Percentiles rank a stretch among this genome's conserved stretches.
Evolutionary conservation across 306 rosid species (phyloP).

Genomic region (Trifolium dubium): DNA sequence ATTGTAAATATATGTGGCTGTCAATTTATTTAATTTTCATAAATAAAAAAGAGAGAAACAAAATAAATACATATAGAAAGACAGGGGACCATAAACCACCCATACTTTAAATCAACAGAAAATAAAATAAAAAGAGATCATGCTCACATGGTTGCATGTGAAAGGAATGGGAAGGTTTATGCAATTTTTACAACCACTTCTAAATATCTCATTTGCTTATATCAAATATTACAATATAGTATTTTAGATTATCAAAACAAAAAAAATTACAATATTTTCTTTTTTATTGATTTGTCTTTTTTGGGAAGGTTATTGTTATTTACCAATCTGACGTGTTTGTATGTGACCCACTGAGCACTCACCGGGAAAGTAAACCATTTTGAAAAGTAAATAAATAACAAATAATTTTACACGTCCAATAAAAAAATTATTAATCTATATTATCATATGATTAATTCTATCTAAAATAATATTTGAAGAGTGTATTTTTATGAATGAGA

Average conservation of each 20-base stretch:
- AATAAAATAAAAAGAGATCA: constrained; percentile 59
- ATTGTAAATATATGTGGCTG: constrained; percentile 31
- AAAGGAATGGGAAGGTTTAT: constrained; percentile 56
- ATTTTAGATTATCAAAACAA: no score
- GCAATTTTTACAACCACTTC: constrained; percentile 37
- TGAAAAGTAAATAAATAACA: constrained; percentile 41
- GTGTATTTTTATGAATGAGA: no score
- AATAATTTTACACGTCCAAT: no score
- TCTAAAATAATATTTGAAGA: no score
- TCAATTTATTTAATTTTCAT: constrained; percentile 25
- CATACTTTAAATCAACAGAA: constrained; percentile 78
- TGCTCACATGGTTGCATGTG: constrained; percentile 93
- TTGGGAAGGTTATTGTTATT: constrained; percentile 47
- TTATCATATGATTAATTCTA: no score
- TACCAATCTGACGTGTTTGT: constrained; percentile 57
- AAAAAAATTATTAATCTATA: no score
- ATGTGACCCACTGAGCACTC: constrained; percentile 85
- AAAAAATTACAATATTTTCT: constrained; percentile 27
- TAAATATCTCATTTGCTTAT: constrained; percentile 20
- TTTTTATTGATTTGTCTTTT: constrained; percentile 41
- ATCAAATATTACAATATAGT: constrained; percentile 15
- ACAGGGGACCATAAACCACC: constrained; percentile 97
- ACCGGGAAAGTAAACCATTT: constrained; percentile 66
- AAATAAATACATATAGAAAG: constrained; percentile 50
- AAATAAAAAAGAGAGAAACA: constrained; percentile 35